Evolutionary conservation across 345 rosid genomes (phyloP), one percentile per base, ranked within the genome.

Genomic region (Brassica rapa): DNA sequence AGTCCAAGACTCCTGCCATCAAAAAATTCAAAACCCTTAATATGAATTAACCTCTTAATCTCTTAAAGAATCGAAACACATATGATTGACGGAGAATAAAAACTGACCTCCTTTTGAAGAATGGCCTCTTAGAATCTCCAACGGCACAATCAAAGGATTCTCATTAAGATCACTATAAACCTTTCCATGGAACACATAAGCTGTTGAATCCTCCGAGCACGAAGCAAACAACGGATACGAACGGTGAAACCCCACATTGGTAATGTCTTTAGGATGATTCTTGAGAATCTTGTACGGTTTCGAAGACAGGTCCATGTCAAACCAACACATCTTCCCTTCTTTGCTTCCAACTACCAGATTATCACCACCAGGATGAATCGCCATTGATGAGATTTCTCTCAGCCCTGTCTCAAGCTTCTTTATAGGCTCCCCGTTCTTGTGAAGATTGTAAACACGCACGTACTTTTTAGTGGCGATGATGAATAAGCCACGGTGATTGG

Each of bases 271-370:
- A 1, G 90, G 86, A 84, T 95, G 97, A 74, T 89, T 88, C 86
- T 94, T 91, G 83, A 96, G 92, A 72, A 83, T 84, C 84, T 84
- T 89, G 86, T 89, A 96, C 1, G 98, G 96, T 81, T 85, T 87
- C 5, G 98, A 86, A 0, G 99, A 96, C 65, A 96, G 90, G 81
- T 96, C 98, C 94, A 89, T 85, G 79, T 93, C 99, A 85, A 93
- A 93, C 99, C 99, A 96, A 83, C 93, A 90, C 81, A 90, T 71
- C 72, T 96, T 96, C 64, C 99, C 99, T 27, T 96, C 99, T 83
- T 82, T 90, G 87, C 97, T 96, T 68, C 98, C 99, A 24, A 96
- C 97, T 73, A 96, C 90, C 41, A 96, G 62, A 83, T 93, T 87
- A 81, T 93, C 98, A 82, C 99, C 99, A 77, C 88, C 87, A 35